These are phyloP conservation scores for Phytophthora meadii DNA, from an alignment of 352 stramenopile genomes.

Conservation along the genomic window DNA sequence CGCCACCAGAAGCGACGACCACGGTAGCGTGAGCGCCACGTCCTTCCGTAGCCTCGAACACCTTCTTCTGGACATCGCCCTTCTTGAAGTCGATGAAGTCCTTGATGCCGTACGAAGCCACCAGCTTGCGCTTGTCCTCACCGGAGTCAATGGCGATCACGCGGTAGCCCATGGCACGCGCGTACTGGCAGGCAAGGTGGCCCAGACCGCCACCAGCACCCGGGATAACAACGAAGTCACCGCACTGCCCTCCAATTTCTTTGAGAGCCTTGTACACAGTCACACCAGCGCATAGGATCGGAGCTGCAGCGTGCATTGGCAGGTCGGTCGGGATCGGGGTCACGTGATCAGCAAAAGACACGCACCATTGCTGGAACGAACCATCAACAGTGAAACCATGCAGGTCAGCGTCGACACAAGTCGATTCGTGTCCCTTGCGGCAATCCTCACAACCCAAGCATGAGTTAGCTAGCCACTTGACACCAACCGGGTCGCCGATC, in stretches of 20 bases:
- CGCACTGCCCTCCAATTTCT: constrained; percentile 49
- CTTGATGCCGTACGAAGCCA: constrained; percentile 65
- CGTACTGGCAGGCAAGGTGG: constrained; percentile 84
- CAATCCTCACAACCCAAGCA: constrained; percentile 58
- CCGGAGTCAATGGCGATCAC: constrained; percentile 77
- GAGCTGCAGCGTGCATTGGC: constrained; percentile 47
- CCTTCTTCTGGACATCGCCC: constrained; percentile 48
- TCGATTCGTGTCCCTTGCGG: constrained; percentile 54
- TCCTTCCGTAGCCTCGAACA: constrained; percentile 45
- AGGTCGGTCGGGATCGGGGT: constrained; percentile 72
- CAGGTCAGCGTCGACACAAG: constrained; percentile 37
- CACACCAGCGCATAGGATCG: constrained; percentile 87
- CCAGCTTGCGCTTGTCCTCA: constrained; percentile 65
- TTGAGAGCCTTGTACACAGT: constrained; percentile 86
- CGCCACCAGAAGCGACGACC: constrained; percentile 70
- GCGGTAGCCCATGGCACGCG: constrained; percentile 65
- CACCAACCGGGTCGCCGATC: constrained; percentile 51
- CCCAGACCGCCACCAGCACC: constrained; percentile 76
- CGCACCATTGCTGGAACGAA: constrained; percentile 65
- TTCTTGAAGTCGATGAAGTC: constrained; percentile 78
- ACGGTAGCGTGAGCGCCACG: constrained; percentile 70
- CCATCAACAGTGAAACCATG: constrained; percentile 45
- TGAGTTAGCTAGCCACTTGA: constrained; percentile 57
- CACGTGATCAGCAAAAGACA: constrained; percentile 74
- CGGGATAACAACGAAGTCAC: constrained; percentile 60